Base-by-base conservation (phyloP, 2,329 filamentous ascomycete species). In the Elsinoe ampelina region DNA sequence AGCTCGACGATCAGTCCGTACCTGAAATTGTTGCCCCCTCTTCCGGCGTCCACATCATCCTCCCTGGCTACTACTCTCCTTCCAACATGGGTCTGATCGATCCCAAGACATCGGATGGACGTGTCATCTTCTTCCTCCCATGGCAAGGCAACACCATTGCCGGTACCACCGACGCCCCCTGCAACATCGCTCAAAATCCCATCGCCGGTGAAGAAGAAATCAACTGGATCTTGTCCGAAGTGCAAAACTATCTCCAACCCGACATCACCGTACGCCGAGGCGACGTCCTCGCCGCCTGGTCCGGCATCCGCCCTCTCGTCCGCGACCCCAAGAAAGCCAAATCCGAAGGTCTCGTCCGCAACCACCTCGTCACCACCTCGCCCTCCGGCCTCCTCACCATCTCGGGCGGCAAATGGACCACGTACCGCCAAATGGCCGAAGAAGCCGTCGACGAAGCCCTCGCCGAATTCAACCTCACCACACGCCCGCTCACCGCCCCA, bases 81-180 rank as follows among this genome's bases (percentile, higher is more conserved):
- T 80, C 84, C 17, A 85, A 90, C 67, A 93, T 95, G 88, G 89
- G 89, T 60, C 77, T 95, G 39, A 87, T 95, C 64, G 89, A 95
- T 65, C 89, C 89, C 4, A 83, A 83, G 39, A 93, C 89, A 1
- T 95, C 89, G 1, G 89, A 95, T 67, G 89, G 89, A 17, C 82
- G 89, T 68, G 89, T 95, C 51, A 92, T 95, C 67, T 95, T 95
- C 81, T 95, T 95, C 78, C 78, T 95, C 39, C 89, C 89, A 19
- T 95, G 89, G 89, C 89, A 95, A 73, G 89, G 89, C 50, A 93
- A 93, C 73, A 95, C 89, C 12, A 93, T 95, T 66, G 89, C 89
- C 45, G 89, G 89, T 60, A 95, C 89, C 4, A 95, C 89, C 6
- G 89, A 95, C 67, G 84, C 86, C 38, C 84, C 88, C 2, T 86